Evolutionary conservation across 2,329 filamentous ascomycete species (phyloP).

Genomic region (Trichoderma arundinaceum): DNA sequence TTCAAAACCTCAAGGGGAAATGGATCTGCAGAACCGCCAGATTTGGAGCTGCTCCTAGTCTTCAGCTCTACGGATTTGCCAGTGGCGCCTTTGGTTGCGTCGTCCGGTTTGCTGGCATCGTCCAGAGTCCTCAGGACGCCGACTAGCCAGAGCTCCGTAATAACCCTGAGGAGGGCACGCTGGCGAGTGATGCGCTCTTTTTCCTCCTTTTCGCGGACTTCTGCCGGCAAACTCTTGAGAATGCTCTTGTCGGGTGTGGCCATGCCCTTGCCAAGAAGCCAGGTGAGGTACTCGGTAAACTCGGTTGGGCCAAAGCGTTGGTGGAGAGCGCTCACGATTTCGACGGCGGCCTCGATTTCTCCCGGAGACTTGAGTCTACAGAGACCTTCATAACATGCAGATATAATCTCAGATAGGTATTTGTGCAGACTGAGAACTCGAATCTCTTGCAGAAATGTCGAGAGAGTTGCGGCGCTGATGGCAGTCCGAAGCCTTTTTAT

Average conservation of each 20-base stretch:
- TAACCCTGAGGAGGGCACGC: slow-evolving; percentile 82
- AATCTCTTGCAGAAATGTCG: slow-evolving; percentile 88
- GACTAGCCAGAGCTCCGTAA: slow-evolving; percentile 95
- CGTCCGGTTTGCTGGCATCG: slow-evolving; percentile 66
- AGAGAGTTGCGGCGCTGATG: slow-evolving; percentile 77
- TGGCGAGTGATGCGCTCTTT: slow-evolving; percentile 90
- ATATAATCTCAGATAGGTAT: slow-evolving; percentile 96
- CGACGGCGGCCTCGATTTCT: slow-evolving; percentile 90
- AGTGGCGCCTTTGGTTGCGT: slow-evolving; percentile 64
- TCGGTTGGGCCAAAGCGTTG: slow-evolving; percentile 90
- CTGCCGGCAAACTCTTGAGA: slow-evolving; percentile 77
- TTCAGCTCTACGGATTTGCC: slow-evolving; percentile 68
- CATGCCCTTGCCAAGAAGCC: slow-evolving; percentile 89
- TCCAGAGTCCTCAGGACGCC: slow-evolving; percentile 83
- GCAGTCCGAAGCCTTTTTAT: slow-evolving; percentile 95
- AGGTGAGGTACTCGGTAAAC: slow-evolving; percentile 90
- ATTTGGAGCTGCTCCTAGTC: slow-evolving; percentile 61
- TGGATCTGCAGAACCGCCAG: slow-evolving; percentile 73
- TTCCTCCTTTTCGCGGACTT: slow-evolving; percentile 91
- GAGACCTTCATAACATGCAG: slow-evolving; percentile 91
- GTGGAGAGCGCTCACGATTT: slow-evolving; percentile 93
- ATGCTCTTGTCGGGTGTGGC: slow-evolving; percentile 85
- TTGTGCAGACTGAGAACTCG: slow-evolving; percentile 90
- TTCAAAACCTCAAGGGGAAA: slow-evolving; percentile 98
- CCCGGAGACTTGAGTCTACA: slow-evolving; percentile 88